phyloP scores from a whole-genome alignment of 305 asterid species.

The Salvia sclarea region DNA sequence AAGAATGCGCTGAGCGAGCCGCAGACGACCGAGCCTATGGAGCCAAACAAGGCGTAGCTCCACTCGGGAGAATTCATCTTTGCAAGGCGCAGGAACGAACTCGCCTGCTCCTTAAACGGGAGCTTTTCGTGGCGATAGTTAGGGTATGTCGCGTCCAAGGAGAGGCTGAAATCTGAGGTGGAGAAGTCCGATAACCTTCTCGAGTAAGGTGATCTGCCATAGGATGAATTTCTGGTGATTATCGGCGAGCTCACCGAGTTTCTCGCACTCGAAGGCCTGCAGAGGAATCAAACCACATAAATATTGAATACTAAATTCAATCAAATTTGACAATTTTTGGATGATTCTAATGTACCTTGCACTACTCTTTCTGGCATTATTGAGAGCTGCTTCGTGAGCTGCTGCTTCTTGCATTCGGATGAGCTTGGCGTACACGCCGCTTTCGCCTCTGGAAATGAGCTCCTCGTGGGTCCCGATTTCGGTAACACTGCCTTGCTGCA shows the following conservation, averaged over 20 bases:
- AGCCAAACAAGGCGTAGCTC: constrained; percentile 84
- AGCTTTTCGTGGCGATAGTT: constrained; percentile 83
- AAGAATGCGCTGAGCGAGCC: constrained; percentile 98
- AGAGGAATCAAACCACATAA: constrained; percentile 9
- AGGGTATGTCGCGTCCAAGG: constrained; percentile 75
- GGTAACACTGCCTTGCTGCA: constrained; percentile 84
- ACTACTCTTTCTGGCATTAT: constrained; percentile 88
- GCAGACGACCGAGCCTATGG: constrained; percentile 86
- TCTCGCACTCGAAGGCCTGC: constrained; percentile 98
- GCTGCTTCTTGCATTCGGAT: constrained; percentile 96
- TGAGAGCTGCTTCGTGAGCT: constrained; percentile 86
- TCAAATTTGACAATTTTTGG: background rate
- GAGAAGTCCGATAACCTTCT: constrained; percentile 94
- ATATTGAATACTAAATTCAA: background rate
- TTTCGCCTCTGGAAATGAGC: constrained; percentile 78
- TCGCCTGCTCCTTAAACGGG: constrained; percentile 88
- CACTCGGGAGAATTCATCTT: constrained; percentile 99
- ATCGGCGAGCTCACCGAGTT: constrained; percentile 98
- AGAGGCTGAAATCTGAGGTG: constrained; percentile 92
- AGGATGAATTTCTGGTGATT: constrained; percentile 88
- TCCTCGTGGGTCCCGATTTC: constrained; percentile 95
- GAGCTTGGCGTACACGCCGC: constrained; percentile 81
- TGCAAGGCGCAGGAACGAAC: constrained; percentile 88
- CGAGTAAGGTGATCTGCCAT: constrained; percentile 94
- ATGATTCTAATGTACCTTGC: constrained; percentile 49